Conservation (phyloP, 306 rosid species). For the Cajanus cajan region DNA sequence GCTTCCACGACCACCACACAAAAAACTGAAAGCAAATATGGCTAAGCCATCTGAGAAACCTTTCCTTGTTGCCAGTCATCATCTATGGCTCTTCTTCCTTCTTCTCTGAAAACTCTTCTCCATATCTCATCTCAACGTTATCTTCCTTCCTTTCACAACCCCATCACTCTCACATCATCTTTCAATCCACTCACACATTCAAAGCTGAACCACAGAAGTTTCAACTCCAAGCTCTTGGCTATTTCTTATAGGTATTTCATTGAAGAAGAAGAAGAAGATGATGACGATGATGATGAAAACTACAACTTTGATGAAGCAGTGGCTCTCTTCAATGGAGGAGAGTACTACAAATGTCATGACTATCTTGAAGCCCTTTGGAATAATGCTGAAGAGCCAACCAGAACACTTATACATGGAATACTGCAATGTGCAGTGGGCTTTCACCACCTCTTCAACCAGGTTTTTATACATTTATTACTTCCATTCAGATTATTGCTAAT, state of each 20-base stretch:
- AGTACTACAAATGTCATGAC: slow-evolving; percentile 86
- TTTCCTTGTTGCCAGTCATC: slow-evolving; percentile 27
- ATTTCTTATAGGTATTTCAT: slow-evolving; percentile 30
- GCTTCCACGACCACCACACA: slow-evolving; percentile 46
- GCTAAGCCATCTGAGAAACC: slow-evolving; percentile 4
- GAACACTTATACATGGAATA: slow-evolving; percentile 85
- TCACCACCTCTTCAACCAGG: slow-evolving; percentile 87
- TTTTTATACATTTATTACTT: neutral
- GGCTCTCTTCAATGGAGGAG: slow-evolving; percentile 56
- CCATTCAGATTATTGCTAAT: neutral
- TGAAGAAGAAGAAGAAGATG: slow-evolving; percentile 38
- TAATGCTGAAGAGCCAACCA: slow-evolving; percentile 71
- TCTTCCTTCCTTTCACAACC: slow-evolving; percentile 26
- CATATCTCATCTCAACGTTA: slow-evolving; percentile 31
- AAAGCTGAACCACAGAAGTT: slow-evolving; percentile 21
- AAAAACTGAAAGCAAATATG: slow-evolving; percentile 28
- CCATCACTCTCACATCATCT: slow-evolving; percentile 25
- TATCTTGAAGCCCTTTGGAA: slow-evolving; percentile 77
- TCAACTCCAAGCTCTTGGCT: slow-evolving; percentile 23
- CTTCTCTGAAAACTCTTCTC: slow-evolving; percentile 18
- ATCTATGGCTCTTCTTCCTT: slow-evolving; percentile 50
- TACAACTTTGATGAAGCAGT: slow-evolving; percentile 69
- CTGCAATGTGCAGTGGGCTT: slow-evolving; percentile 94
- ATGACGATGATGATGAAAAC: slow-evolving; percentile 20
- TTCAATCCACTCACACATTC: slow-evolving; percentile 20